Conservation (phyloP, 805 yeast species). For the Suhomyces sp. region DNA sequence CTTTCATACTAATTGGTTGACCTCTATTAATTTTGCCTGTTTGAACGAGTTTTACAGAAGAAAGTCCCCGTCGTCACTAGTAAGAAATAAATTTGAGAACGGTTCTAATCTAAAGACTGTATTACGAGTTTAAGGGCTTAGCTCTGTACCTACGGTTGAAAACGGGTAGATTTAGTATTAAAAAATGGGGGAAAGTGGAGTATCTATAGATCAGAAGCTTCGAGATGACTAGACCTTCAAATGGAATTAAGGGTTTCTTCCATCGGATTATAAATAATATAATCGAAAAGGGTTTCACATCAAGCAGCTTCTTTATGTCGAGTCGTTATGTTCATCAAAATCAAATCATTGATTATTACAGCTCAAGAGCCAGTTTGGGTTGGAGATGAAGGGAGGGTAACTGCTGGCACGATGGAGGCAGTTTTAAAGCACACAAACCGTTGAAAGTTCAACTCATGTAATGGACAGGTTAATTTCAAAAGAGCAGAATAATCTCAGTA, state of each 20-base stretch:
- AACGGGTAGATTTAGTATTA: constrained; percentile 1
- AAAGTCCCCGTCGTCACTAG: too few species aligned
- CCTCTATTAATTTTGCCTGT: too few species aligned
- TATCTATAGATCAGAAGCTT: constrained; percentile 2
- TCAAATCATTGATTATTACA: neutral
- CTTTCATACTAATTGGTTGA: too few species aligned
- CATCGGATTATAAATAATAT: neutral
- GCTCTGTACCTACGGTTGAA: neutral
- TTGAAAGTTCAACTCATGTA: neutral
- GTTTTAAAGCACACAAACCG: neutral
- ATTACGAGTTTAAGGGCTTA: too few species aligned
- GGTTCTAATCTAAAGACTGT: too few species aligned
- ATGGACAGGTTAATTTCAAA: constrained; percentile 2
- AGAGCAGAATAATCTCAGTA: constrained; percentile 5
- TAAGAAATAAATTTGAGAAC: too few species aligned
- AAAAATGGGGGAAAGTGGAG: constrained; percentile 4
- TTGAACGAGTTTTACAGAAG: too few species aligned
- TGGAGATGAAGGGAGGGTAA: neutral
- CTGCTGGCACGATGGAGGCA: neutral
- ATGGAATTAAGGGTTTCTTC: neutral
- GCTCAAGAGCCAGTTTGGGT: neutral
- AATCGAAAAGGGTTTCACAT: neutral
- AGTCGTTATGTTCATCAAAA: constrained; percentile 3
- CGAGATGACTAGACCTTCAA: neutral
- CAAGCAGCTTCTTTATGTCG: neutral